Evolutionary conservation across 1,139 yeast genomes (phyloP).

Genomic region (Pichia sp.): DNA sequence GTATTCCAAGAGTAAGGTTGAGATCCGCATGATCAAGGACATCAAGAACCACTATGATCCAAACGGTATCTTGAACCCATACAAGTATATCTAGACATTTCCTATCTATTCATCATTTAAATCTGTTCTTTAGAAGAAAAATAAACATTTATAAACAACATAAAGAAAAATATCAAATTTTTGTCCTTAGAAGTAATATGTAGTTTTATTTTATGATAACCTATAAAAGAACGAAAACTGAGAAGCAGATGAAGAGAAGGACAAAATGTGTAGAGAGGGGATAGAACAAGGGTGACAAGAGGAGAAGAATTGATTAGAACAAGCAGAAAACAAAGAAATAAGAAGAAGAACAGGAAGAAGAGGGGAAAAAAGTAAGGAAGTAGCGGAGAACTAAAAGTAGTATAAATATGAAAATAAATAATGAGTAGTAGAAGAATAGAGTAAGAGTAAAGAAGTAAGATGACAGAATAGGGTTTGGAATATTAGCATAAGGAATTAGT

Average conservation of each 20-base stretch:
- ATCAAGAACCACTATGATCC: slow-evolving; percentile 84
- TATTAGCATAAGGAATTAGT: neutral
- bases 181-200: too few relatives aligned
- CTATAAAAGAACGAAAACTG: neutral
- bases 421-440: neutral
- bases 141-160: neutral
- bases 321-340: neutral
- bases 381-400: neutral
- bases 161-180: neutral
- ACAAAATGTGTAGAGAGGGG: slow-evolving; percentile 11
- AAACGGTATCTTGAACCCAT: slow-evolving; percentile 84
- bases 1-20: slow-evolving; percentile 69
- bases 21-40: slow-evolving; percentile 68
- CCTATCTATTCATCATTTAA: neutral
- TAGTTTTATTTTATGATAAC: too few relatives aligned
- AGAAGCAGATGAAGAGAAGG: neutral
- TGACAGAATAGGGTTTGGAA: neutral
- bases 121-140: neutral
- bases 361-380: too few relatives aligned
- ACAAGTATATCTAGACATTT: slow-evolving; percentile 58
- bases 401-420: neutral
- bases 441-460: neutral
- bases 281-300: slow-evolving; percentile 22
- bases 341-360: too few relatives aligned
- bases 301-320: neutral